Base-by-base conservation (phyloP, 108 stramenopile species). In the Schizochytrium sp. region DNA sequence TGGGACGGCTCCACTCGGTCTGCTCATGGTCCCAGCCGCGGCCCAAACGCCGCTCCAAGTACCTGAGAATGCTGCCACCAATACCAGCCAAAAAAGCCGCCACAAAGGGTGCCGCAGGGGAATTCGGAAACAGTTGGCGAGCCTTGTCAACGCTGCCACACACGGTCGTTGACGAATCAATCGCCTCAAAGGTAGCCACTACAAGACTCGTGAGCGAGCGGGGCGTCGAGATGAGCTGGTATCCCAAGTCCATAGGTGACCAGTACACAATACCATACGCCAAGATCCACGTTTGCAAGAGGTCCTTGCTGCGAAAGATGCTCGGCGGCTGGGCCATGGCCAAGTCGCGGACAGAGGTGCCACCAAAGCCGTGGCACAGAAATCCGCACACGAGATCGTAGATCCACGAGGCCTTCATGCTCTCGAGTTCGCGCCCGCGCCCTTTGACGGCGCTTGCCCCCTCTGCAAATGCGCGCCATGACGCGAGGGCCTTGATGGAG, bases 141-240 rank as follows among this genome's bases (percentile, higher is more conserved):
- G 76, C 76, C 51, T 83, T 83, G 25, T 83, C 76, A 34, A 83
- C 76, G 5, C 76, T 83, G 51, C 76, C 76, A 45, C 76, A 83
- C 2, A 83, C 23, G n/a, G 76, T 83, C 76, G 76, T 83, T 6
- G 76, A 83, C n/a, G 76, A 83, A 23, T 83, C 76, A 12, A 83
- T 53, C 25, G 76, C 76, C 51, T 83, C 76, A 34, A 83, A 83
- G 19, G 76, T 83, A 16, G 76, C 4, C 48, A 83, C 45, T 18
- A 83, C 25, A 21, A 83, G 51, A 53, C 76, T 83, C n/a, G 76
- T 53, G 23, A 53, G 25, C 5, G 76, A 53, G 45, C 76, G 76
- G 6, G 76, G 76, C 45, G 76, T 83, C n/a, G 48, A 53, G 43
- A 53, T 23, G 23, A 83, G 51, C 45, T 53, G 51, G 51, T 53